Conservation (phyloP, 106 monocot genomes). For the Dendrobium catenatum region DNA sequence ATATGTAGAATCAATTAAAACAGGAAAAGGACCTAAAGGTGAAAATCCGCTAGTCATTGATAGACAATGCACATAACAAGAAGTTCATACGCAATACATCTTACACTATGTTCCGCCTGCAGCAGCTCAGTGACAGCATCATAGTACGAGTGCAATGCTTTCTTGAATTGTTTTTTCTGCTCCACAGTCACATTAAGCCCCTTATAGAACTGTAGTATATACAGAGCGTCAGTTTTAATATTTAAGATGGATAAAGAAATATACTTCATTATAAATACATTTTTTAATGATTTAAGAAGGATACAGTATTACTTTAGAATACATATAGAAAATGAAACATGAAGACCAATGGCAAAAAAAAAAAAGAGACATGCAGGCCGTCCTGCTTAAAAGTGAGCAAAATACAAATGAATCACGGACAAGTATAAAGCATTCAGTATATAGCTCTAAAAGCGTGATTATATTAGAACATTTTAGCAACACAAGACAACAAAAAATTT, state of each 20-base stretch:
- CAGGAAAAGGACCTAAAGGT: not conserved
- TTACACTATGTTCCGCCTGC: constrained; percentile 81
- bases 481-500: not conserved
- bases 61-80: not conserved
- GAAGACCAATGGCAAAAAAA: not conserved
- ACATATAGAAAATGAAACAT: not conserved
- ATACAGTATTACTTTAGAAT: not conserved
- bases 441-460: not conserved
- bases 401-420: not conserved
- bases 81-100: constrained; percentile 9
- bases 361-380: not conserved
- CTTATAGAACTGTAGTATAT: constrained; percentile 68
- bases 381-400: not conserved
- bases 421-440: not conserved
- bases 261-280: not conserved
- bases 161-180: constrained; percentile 91
- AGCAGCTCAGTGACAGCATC: constrained; percentile 90
- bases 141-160: constrained; percentile 70
- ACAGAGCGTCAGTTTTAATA: not conserved
- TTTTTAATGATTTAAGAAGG: not conserved
- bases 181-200: constrained; percentile 70
- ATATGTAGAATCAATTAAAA: not conserved
- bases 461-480: not conserved
- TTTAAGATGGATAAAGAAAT: not conserved
- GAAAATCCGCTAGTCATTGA: not conserved